Conservation (phyloP, 139 green algal species). For the Volvox reticuliferus region DNA sequence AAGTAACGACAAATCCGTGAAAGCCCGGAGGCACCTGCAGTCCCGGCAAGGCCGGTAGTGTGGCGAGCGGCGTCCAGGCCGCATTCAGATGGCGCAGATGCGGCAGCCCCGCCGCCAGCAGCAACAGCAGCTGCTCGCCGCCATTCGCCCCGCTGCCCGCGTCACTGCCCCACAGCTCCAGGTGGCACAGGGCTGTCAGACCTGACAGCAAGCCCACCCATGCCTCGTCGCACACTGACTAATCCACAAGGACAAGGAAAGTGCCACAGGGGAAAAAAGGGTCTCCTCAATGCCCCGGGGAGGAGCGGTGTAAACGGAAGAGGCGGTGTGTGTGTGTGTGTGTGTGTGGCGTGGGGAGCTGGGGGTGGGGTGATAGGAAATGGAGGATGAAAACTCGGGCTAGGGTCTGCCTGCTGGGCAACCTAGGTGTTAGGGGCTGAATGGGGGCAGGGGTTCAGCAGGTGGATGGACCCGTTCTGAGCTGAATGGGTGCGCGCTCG, state of each 20-base stretch:
- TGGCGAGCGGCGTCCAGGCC: conserved; percentile 3
- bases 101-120: background rate
- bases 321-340: background rate
- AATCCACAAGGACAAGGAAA: background rate
- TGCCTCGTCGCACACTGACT: background rate
- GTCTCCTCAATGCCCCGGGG: background rate
- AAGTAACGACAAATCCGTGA: no score
- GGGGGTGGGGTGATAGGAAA: no score
- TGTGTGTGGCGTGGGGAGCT: no score
- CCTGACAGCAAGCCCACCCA: conserved; percentile 11
- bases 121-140: conserved; percentile 3
- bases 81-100: background rate
- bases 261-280: no score
- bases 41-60: background rate
- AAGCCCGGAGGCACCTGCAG: conserved; percentile 1
- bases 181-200: background rate
- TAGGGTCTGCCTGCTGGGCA: no score
- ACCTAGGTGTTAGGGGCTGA: no score
- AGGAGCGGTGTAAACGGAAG: background rate
- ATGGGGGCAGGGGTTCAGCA: no score
- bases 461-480: no score
- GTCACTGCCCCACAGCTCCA: conserved; percentile 23
- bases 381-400: no score
- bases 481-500: no score
- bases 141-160: background rate